Percentiles rank a stretch among this genome's conserved stretches.
Evolutionary conservation across 345 rosid genomes (phyloP).

Genomic region (Salix viminalis): DNA sequence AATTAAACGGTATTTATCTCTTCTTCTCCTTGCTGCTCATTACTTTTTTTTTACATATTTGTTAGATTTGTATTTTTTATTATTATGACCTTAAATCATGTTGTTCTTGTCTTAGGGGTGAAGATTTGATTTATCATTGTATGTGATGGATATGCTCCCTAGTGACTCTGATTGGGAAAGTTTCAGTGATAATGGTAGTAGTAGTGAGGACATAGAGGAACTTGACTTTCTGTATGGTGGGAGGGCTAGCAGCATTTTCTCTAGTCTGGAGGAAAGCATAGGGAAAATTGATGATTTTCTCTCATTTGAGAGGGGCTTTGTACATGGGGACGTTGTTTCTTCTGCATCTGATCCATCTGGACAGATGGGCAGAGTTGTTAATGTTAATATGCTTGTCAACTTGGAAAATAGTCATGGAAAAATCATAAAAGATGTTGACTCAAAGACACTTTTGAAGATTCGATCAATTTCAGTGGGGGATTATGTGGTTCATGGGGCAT

Average conservation of each 20-base stretch:
- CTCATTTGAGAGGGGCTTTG: conserved; percentile 71
- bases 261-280: conserved; percentile 75
- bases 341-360: conserved; percentile 55
- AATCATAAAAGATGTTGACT: conserved; percentile 48
- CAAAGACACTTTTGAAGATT: conserved; percentile 54
- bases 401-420: conserved; percentile 61
- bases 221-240: conserved; percentile 51
- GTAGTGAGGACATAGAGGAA: conserved; percentile 73
- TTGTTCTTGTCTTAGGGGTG: conserved; percentile 4
- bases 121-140: conserved; percentile 16
- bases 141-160: conserved; percentile 57
- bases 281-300: conserved; percentile 88
- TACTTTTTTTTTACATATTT: neutral
- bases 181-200: conserved; percentile 61
- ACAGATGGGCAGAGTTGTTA: conserved; percentile 74
- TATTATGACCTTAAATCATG: neutral
- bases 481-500: conserved; percentile 64
- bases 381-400: conserved; percentile 50
- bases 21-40: neutral
- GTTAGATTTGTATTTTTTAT: neutral
- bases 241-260: conserved; percentile 61
- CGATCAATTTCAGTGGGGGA: conserved; percentile 67
- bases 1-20: neutral
- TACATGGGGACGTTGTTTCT: conserved; percentile 71
- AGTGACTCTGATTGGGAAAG: conserved; percentile 89